phyloP scores from a whole-genome alignment of 306 rosid species.

The Adenanthera pavonina region DNA sequence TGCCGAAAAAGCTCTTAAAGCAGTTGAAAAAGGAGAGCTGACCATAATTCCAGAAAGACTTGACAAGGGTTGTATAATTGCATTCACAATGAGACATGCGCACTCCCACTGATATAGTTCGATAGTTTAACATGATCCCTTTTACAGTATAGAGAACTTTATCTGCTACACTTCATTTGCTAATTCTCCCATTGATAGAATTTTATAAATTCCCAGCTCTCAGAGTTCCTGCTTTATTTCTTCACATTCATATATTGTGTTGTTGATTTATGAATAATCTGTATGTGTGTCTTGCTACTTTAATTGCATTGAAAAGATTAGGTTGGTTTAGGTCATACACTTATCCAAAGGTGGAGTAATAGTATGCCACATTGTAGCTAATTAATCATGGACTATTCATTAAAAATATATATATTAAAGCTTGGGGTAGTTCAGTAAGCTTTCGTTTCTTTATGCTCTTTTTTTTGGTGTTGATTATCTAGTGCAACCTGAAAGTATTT shows the following conservation, averaged over 20 bases:
- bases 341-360: background rate
- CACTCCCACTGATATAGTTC: background rate
- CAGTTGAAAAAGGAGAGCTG: conserved; percentile 80
- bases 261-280: background rate
- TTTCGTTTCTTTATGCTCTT: background rate
- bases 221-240: background rate
- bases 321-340: background rate
- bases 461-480: too few species aligned
- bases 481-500: background rate
- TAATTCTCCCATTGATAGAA: background rate
- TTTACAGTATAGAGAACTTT: background rate
- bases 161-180: background rate
- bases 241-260: background rate
- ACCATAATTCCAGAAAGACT: conserved; percentile 92
- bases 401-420: background rate
- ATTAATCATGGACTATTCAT: background rate
- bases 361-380: background rate
- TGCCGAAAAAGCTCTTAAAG: conserved; percentile 88
- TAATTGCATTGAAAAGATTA: background rate
- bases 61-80: conserved; percentile 67
- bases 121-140: background rate
- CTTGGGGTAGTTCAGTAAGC: background rate
- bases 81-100: background rate
- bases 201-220: background rate
- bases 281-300: background rate